Evolutionary conservation across 2,329 filamentous ascomycete species (phyloP).

Genomic region (Penicillium sp.): DNA sequence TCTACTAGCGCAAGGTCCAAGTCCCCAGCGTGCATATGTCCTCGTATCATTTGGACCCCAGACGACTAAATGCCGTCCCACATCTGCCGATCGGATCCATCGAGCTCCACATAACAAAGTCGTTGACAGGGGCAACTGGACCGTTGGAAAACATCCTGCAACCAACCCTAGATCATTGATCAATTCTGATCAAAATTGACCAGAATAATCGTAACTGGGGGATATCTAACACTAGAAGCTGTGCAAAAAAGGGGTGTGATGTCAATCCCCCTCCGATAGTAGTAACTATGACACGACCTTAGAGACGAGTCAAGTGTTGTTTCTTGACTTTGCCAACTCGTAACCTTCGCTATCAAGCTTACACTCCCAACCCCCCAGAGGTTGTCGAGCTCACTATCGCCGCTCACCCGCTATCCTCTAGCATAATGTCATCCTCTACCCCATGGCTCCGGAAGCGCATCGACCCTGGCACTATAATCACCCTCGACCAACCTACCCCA

Average conservation of each 20-base stretch:
- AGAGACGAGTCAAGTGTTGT: background rate
- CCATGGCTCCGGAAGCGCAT: background rate
- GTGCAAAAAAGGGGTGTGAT: slow-evolving; percentile 66
- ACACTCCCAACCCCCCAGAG: background rate
- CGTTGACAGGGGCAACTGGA: slow-evolving; percentile 54
- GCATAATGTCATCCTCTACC: background rate
- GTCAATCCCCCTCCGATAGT: slow-evolving; percentile 63
- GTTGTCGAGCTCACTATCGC: background rate
- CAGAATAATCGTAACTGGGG: slow-evolving; percentile 62
- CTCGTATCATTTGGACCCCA: slow-evolving; percentile 18
- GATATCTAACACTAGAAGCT: slow-evolving; percentile 56
- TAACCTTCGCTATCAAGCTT: background rate
- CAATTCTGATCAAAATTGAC: slow-evolving; percentile 50
- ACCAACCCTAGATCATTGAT: slow-evolving; percentile 61
- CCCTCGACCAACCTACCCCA: background rate
- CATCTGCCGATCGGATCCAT: slow-evolving; percentile 42
- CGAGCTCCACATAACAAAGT: slow-evolving; percentile 56
- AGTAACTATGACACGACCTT: too few relatives aligned
- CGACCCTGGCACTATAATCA: background rate
- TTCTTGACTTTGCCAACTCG: background rate
- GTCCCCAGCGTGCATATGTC: slow-evolving; percentile 53
- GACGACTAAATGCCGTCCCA: slow-evolving; percentile 33
- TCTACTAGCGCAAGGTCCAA: slow-evolving; percentile 39
- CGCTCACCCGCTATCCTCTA: background rate
- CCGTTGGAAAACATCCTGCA: slow-evolving; percentile 56